Evolutionary conservation across 495 filamentous ascomycete species (phyloP).

Genomic region (Bathelium albidoporum): DNA sequence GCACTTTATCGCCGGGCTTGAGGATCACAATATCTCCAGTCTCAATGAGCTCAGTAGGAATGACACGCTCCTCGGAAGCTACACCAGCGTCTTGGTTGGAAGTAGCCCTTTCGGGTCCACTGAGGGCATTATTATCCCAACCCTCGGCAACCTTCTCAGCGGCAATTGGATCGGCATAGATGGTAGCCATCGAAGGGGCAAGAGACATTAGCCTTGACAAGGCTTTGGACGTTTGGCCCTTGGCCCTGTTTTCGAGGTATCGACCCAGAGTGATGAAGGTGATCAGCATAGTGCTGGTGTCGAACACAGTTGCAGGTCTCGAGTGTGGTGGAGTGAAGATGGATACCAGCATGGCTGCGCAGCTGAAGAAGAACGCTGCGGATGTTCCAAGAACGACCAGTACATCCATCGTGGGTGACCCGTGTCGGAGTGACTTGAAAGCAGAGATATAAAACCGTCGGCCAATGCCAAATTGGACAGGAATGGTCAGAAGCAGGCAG

Average conservation of each 20-base stretch:
- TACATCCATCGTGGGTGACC: slow-evolving; percentile 94
- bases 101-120: slow-evolving; percentile 36
- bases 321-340: slow-evolving; percentile 57
- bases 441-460: slow-evolving; percentile 84
- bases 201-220: slow-evolving; percentile 93
- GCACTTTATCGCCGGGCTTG: slow-evolving; percentile 90
- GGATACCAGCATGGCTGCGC: slow-evolving; percentile 77
- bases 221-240: slow-evolving; percentile 92
- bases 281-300: slow-evolving; percentile 98
- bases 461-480: slow-evolving; percentile 94
- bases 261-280: slow-evolving; percentile 89
- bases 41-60: slow-evolving; percentile 91
- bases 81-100: slow-evolving; percentile 36
- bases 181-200: slow-evolving; percentile 91
- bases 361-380: slow-evolving; percentile 95
- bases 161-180: slow-evolving; percentile 93
- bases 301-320: slow-evolving; percentile 79
- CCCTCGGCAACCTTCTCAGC: slow-evolving; percentile 78
- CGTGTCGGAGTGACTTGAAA: slow-evolving; percentile 81
- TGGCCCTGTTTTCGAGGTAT: slow-evolving; percentile 89
- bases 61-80: slow-evolving; percentile 65
- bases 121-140: slow-evolving; percentile 42
- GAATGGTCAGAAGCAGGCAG: slow-evolving; percentile 73
- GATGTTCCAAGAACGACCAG: slow-evolving; percentile 90
- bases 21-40: slow-evolving; percentile 90